Evolutionary conservation across 371 early-diverging fungal genomes (phyloP), one percentile per base, ranked within the genome.

Genomic region (Saksenaea oblongispora): DNA sequence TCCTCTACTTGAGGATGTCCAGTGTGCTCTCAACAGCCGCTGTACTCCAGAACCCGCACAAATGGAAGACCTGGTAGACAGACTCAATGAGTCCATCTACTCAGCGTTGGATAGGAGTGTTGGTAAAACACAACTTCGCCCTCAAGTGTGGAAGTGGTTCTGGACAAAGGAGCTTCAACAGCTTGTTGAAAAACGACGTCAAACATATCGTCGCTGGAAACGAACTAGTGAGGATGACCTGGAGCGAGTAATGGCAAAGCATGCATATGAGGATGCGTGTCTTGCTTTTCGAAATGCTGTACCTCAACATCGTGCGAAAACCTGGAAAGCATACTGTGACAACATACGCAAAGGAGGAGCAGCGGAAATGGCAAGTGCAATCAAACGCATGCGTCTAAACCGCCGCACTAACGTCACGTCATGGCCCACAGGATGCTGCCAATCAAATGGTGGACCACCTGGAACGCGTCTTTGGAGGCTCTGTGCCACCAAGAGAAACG

Each of bases 101-200:
- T 11, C 14, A 18, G 55, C 65, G n/a, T 56, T 65, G 31, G 65
- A 65, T 24, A 22, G 36, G 2, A 54, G 53, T 26, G 65, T 65
- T n/a, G 27, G 34, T 24, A 59, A 34, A 11, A 26, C 13, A 4
- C 0, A 35, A 7, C 34, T 24, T 13, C 60, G 55, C n/a, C 41
- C 55, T 9, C 15, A 54, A 10, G 5, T 34, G 7, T 31, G 34
- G 34, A 59, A 59, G 28, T 59, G 56, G 59, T 65, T 65, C 31
- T 65, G 65, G 60, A 65, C 31, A 10, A 44, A 59, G 27, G 15
- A 58, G 4, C 59, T 65, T 2, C 60, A 65, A 41, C 55, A 28
- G 14, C 39, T 59, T 24, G 59, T 54, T 0, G 56, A 53, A 26
- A 18, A 42, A 27, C 54, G 59, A 53, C 34, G 59, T 27, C 27